Evolutionary conservation across 345 rosid genomes (phyloP).

Genomic region (Eucalyptus coolabah): DNA sequence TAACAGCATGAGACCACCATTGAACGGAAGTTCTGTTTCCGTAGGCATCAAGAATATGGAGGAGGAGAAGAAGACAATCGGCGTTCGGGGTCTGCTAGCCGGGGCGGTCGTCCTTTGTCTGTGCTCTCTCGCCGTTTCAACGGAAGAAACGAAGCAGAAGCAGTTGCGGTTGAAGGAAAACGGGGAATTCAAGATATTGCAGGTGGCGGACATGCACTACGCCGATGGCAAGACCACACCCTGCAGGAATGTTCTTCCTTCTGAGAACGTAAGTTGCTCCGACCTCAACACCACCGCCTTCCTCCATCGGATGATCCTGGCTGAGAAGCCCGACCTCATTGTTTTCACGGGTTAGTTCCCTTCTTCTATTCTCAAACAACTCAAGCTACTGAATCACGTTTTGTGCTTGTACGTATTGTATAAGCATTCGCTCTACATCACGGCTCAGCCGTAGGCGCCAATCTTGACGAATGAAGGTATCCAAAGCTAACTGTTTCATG

Average conservation of each 20-base stretch:
- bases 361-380: not conserved
- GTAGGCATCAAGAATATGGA: not conserved
- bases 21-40: not conserved
- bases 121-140: not conserved
- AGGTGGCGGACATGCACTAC: slow-evolving; percentile 89
- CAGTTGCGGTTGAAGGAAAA: slow-evolving; percentile 36
- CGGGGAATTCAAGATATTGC: slow-evolving; percentile 80
- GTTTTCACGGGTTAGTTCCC: slow-evolving; percentile 65
- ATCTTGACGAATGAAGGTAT: not conserved
- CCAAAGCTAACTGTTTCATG: no score
- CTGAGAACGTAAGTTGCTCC: slow-evolving; percentile 43
- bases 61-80: not conserved
- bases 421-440: not conserved
- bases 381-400: not conserved
- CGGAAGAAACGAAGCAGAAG: not conserved
- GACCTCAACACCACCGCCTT: slow-evolving; percentile 86
- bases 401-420: not conserved
- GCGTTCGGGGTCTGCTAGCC: not conserved
- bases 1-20: not conserved
- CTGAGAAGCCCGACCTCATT: slow-evolving; percentile 75
- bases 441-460: not conserved
- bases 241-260: slow-evolving; percentile 41
- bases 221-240: slow-evolving; percentile 52
- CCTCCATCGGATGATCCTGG: slow-evolving; percentile 50
- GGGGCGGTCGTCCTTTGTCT: not conserved